Percentiles rank a stretch among this genome's conserved stretches.
phyloP scores from a whole-genome alignment of 2,329 filamentous ascomycete genomes.

The Xylaria sp. region DNA sequence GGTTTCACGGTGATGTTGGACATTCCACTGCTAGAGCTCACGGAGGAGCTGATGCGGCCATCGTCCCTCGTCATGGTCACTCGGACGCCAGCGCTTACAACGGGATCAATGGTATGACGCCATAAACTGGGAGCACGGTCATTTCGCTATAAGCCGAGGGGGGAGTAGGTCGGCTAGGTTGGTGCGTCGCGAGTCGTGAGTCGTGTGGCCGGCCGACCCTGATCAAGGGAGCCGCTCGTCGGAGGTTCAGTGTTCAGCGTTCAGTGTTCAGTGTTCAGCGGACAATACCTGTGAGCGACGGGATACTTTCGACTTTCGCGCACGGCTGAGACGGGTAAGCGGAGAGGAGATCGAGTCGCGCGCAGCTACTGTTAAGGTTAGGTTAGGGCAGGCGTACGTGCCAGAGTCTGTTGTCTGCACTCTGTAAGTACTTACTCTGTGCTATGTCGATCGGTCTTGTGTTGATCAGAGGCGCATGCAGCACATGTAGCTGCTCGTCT shows the following conservation, averaged over 20 bases:
- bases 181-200: constrained; percentile 7
- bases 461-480: no score
- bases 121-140: constrained; percentile 34
- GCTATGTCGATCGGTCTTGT: no score
- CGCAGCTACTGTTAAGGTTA: not conserved
- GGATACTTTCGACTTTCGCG: not conserved
- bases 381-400: not conserved
- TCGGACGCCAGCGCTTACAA: constrained; percentile 36
- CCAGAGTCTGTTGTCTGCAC: no score
- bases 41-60: constrained; percentile 69
- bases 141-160: constrained; percentile 29
- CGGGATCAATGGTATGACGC: constrained; percentile 36
- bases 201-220: constrained; percentile 10
- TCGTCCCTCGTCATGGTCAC: constrained; percentile 72
- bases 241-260: not conserved
- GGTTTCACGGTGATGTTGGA: constrained; percentile 69
- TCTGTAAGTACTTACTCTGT: no score
- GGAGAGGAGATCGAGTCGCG: constrained; percentile 3
- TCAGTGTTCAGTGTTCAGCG: not conserved
- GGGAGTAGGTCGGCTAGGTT: not conserved
- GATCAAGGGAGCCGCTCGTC: not conserved
- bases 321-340: constrained; percentile 10
- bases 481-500: no score
- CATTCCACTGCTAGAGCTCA: constrained; percentile 70
- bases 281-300: not conserved